Evolutionary conservation across 768 basidiomycete genomes (phyloP), one percentile per base, ranked within the genome.

Genomic region (Xerocomus spinulosus): DNA sequence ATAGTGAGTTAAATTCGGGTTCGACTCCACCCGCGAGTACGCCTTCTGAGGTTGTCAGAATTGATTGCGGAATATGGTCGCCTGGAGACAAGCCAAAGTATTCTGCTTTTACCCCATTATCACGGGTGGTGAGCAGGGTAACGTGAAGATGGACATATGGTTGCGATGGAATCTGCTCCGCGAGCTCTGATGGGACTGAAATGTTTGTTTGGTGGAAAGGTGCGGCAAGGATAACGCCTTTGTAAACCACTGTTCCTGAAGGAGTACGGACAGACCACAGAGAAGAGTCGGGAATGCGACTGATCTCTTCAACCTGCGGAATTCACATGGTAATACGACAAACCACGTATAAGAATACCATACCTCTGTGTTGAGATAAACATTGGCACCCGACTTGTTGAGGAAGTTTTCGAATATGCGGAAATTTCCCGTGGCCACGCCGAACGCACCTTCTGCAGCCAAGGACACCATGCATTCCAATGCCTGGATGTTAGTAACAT

Each of bases 61-160:
- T 72, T 59, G 79, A 78, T 15, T 67, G 70, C 0, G 93, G 88
- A 2, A 82, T 68, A 24, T 61, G 61, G 3, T 71, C 62, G 20
- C 68, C 63, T 0, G 71, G 38, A 2, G 72, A 51, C 28, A 87
- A 71, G 39, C 74, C 77, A 63, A 97, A 93, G 68, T 90, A 92
- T 3, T 70, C 67, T 0, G 89, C 71, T 52, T 81, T 76, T 8
- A 85, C 71, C 9, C 64, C 67, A 4, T 82, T 68, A 2, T 82
- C 72, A 10, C 82, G 82, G 2, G 95, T 97, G n/a, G 83, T 77
- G 32, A 98, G 73, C 18, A 92, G 76, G 9, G 95, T 96, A 42
- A 95, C 92, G 61, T 94, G 89, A 2, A 97, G 80, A 54, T 77
- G 80, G 39, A 92, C 77, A 62, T 95, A 96, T 18, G 83, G 81